Conservation (phyloP, 1,284 basidiomycete species). For the Xerocomus amazonicus region DNA sequence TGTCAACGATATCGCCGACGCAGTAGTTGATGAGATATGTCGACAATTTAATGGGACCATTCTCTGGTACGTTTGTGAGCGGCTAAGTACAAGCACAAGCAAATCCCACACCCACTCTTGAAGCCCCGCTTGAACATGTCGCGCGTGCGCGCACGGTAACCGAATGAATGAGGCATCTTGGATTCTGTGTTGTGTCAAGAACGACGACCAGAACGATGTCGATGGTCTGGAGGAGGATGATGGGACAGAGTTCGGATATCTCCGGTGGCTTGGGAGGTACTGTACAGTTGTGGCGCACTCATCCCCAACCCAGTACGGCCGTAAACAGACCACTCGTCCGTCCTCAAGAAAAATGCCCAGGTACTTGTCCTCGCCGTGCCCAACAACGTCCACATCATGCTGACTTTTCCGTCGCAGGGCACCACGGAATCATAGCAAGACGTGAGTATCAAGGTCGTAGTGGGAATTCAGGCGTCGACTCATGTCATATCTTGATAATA, state of each 20-base stretch:
- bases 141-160: conserved; percentile 99
- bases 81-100: conserved; percentile 8
- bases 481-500: conserved; percentile 42
- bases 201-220: conserved; percentile 26
- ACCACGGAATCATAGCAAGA: conserved; percentile 85
- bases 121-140: conserved; percentile 99
- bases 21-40: conserved; percentile 93
- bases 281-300: conserved; percentile 44
- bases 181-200: conserved; percentile 39
- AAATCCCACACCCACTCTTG: conserved; percentile 63
- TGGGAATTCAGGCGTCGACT: conserved; percentile 55
- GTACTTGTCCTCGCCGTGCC: conserved; percentile 43
- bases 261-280: conserved; percentile 41
- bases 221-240: conserved; percentile 36
- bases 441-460: conserved; percentile 79
- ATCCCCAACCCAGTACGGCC: conserved; percentile 5
- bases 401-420: conserved; percentile 57
- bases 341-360: conserved; percentile 78
- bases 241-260: conserved; percentile 32
- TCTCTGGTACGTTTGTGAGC: conserved; percentile 54
- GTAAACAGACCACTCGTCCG: conserved; percentile 33
- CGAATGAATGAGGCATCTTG: conserved; percentile 99
- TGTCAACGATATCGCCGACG: conserved; percentile 98
- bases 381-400: conserved; percentile 19
- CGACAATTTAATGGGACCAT: conserved; percentile 88